Percentiles rank a stretch among this genome's conserved stretches.
Conservation (phyloP, 2,329 filamentous ascomycete genomes). For the Stachybotrys chlorohalonatus region DNA sequence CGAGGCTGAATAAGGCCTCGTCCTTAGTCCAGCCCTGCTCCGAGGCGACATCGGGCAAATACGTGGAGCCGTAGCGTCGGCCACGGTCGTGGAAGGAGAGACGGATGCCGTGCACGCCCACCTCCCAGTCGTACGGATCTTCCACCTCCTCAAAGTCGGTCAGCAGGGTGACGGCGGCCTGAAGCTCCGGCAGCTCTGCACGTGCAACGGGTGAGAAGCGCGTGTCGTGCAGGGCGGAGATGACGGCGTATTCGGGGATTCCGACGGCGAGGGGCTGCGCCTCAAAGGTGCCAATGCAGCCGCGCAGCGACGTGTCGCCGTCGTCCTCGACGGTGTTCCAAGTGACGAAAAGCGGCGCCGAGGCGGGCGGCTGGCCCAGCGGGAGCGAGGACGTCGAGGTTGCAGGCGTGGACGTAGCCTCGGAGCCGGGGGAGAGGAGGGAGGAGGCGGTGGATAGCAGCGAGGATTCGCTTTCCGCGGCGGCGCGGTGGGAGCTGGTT, state of each 20-base stretch:
- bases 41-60: constrained; percentile 80
- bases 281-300: constrained; percentile 95
- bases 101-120: constrained; percentile 79
- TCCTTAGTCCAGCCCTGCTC: constrained; percentile 96
- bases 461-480: constrained; percentile 18
- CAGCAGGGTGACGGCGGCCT: constrained; percentile 70
- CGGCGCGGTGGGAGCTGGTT: constrained; percentile 27
- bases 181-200: constrained; percentile 46
- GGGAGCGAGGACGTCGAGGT: constrained; percentile 34
- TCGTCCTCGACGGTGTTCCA: constrained; percentile 64
- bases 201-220: constrained; percentile 49
- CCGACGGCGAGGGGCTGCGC: constrained; percentile 63
- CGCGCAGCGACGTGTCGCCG: constrained; percentile 55
- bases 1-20: constrained; percentile 79
- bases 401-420: constrained; percentile 34
- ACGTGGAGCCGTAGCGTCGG: constrained; percentile 73
- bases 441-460: constrained; percentile 30
- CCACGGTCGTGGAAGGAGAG: constrained; percentile 74
- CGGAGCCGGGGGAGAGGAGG: constrained; percentile 25
- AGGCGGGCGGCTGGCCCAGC: constrained; percentile 22
- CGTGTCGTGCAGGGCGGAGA: constrained; percentile 58
- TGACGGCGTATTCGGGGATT: constrained; percentile 72
- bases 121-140: constrained; percentile 71
- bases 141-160: constrained; percentile 73
- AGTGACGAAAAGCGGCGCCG: constrained; percentile 81